These are phyloP conservation scores for Blastocystis sp. DNA, from an alignment of 352 stramenopile species.

Conservation along the genomic window DNA sequence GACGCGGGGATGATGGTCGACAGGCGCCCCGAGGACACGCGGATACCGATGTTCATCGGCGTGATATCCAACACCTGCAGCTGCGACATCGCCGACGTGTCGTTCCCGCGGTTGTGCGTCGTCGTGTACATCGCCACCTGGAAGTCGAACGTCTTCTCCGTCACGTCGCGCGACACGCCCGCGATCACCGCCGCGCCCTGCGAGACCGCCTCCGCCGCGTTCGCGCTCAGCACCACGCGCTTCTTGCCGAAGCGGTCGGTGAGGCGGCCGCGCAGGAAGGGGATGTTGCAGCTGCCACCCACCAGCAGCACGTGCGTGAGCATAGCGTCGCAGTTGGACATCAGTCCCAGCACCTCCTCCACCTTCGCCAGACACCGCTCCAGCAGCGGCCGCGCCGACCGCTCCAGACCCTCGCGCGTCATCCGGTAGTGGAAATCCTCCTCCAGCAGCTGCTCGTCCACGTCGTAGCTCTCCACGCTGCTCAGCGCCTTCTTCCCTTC, in stretches of 20 bases:
- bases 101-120: constrained; percentile 26
- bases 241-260: not conserved
- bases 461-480: constrained; percentile 1
- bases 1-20: not conserved
- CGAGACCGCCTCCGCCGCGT: not conserved
- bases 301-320: constrained; percentile 2
- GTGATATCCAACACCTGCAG: constrained; percentile 33
- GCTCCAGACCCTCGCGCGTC: not conserved
- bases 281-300: constrained; percentile 30
- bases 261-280: not conserved
- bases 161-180: not conserved
- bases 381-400: not conserved
- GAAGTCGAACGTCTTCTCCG: constrained; percentile 42
- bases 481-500: constrained; percentile 26
- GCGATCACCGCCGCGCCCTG: constrained; percentile 20
- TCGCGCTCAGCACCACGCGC: not conserved
- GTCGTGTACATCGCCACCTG: constrained; percentile 50
- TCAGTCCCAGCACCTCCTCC: not conserved
- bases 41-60: constrained; percentile 24
- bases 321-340: not conserved
- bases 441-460: constrained; percentile 1
- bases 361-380: not conserved
- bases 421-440: constrained; percentile 11
- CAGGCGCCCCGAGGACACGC: not conserved
- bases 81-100: not conserved